These are phyloP conservation scores for Paratinospora sagittata DNA, from an alignment of 164 flowering plant genomes.

Conservation along the genomic window DNA sequence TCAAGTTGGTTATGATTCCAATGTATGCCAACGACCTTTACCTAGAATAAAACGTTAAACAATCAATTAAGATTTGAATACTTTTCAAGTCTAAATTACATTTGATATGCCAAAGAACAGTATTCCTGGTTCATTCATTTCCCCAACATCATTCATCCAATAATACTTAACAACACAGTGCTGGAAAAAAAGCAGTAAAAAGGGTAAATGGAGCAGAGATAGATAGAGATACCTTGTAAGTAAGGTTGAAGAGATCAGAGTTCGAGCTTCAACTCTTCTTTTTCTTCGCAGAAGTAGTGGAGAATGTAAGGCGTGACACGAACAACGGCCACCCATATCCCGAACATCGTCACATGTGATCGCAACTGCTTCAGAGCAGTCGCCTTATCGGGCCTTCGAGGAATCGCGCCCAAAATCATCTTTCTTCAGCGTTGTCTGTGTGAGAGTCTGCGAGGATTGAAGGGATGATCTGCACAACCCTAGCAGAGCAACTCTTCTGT, in stretches of 20 bases:
- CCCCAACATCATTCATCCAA: too few species aligned
- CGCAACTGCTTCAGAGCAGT: conserved; percentile 69
- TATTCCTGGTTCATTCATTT: too few species aligned
- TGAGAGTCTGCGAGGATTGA: neutral
- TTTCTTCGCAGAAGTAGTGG: conserved; percentile 48
- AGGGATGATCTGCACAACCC: neutral
- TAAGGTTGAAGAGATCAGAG: conserved; percentile 25
- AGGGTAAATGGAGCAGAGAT: neutral
- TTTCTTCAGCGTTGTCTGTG: neutral
- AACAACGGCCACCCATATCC: conserved; percentile 47
- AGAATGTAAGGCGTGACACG: conserved; percentile 84
- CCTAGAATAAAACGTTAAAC: too few species aligned
- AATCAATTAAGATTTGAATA: too few species aligned
- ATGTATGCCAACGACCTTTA: too few species aligned
- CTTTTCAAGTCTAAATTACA: too few species aligned
- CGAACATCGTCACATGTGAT: conserved; percentile 59
- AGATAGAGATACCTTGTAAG: neutral
- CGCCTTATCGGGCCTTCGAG: conserved; percentile 72
- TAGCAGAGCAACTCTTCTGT: neutral
- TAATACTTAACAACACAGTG: too few species aligned
- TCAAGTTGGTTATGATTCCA: too few species aligned
- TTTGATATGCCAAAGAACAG: too few species aligned
- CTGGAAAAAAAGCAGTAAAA: neutral
- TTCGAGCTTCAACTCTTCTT: conserved; percentile 59
- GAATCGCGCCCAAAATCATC: conserved; percentile 81